A percentile compares a stretch with the other conserved stretches of the same genome.
phyloP scores from a whole-genome alignment of 1,139 yeast species.

The Spencermartinsiella ligniputridi region DNA sequence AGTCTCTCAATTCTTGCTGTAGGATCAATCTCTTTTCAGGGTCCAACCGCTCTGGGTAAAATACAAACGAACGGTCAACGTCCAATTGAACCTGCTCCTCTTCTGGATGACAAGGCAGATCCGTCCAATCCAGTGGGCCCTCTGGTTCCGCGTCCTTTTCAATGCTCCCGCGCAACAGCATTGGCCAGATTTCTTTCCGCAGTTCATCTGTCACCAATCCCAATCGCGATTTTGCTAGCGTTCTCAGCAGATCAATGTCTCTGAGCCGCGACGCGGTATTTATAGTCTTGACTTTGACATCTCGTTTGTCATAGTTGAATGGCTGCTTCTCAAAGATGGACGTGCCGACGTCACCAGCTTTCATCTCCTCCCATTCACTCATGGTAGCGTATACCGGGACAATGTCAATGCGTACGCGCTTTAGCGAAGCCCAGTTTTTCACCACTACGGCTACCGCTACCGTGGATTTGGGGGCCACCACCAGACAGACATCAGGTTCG shows the following conservation, averaged over 20 bases:
- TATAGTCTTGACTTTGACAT: constrained; percentile 41
- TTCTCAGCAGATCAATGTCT: constrained; percentile 30
- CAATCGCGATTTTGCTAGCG: constrained; percentile 42
- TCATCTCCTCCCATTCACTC: constrained; percentile 35
- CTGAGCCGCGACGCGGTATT: constrained; percentile 37
- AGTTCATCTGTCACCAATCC: constrained; percentile 45
- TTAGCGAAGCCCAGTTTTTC: neutral
- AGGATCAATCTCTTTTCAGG: constrained; percentile 21
- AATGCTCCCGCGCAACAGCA: constrained; percentile 7
- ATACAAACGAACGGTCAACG: constrained; percentile 62
- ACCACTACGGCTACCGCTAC: too few relatives aligned
- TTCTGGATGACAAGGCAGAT: constrained; percentile 51
- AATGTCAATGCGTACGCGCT: neutral
- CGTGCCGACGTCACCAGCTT: constrained; percentile 44
- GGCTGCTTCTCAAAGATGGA: constrained; percentile 47
- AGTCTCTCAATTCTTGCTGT: constrained; percentile 41
- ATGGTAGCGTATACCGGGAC: neutral
- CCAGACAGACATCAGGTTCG: too few relatives aligned
- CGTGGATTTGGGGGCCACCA: too few relatives aligned
- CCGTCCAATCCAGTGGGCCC: constrained; percentile 11
- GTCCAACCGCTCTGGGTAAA: constrained; percentile 20
- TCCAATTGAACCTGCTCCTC: constrained; percentile 78
- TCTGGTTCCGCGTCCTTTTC: constrained; percentile 4
- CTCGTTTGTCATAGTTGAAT: constrained; percentile 38
- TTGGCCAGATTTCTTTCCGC: constrained; percentile 30